Evolutionary conservation across 2,329 filamentous ascomycete species (phyloP), one percentile per base, ranked within the genome.

Genomic region (Monosporascus sp.): DNA sequence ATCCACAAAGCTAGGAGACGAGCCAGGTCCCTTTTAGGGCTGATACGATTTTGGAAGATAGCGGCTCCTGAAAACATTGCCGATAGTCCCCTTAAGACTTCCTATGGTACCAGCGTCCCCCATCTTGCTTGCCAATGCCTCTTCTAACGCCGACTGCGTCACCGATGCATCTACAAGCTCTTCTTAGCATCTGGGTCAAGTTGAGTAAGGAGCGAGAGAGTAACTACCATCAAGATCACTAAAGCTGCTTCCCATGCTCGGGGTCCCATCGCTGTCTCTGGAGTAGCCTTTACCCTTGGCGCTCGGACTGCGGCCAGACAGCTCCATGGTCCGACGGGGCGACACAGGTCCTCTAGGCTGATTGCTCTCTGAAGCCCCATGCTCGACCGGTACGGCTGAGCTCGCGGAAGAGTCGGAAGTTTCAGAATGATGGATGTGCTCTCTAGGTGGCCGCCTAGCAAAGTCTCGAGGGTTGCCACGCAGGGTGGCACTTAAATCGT

Each of bases 221-320:
- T 11, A 60, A 68, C 54, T 74, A 82, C 88, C 88, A 66, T 93
- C 89, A 44, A 95, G 77, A 72, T 94, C 90, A 69, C 88, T 93
- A 63, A 90, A 94, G 62, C 88, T 92, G 67, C 89, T 93, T 1
- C 89, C 88, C 84, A 91, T 90, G 61, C 87, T 90, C 1, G 86
- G 87, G 15, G 85, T 86, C 15, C 86, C 86, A 57, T 90, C 86
- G 63, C 86, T 90, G 14, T 87, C 84, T 14, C 78, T 76, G 1
- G 79, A 80, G 46, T 74, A 69, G 0, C 73, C 76, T 60, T 78
- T 77, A 27, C 71, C 74, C 54, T 78, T 79, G 8, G 70, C 71
- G 8, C 72, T 69, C 2, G 82, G 79, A 60, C 79, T 83, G 45
- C 80, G 72, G 25, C 77, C 77, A 3, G 79, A 74, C 48, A 85